Percentiles rank a stretch among this genome's conserved stretches.
Evolutionary conservation across 1,284 basidiomycete genomes (phyloP).

Genomic region (Takashimella koratensis): DNA sequence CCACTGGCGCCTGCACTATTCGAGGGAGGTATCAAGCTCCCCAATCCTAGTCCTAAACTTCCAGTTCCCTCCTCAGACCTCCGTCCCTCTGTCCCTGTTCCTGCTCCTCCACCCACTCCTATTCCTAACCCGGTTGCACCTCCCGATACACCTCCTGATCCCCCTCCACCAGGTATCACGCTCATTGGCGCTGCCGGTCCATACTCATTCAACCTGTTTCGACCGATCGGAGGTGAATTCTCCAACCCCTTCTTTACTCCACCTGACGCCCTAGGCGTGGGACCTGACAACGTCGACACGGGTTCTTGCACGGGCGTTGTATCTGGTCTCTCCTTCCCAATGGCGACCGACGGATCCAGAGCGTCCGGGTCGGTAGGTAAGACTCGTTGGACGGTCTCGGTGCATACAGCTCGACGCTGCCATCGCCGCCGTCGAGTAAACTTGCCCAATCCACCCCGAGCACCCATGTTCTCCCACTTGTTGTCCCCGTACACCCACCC

Average conservation of each 20-base stretch:
- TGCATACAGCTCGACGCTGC: constrained; percentile 74
- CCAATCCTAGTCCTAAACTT: not conserved
- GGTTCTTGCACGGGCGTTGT: not conserved
- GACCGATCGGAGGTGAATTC: no score
- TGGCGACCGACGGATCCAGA: not conserved
- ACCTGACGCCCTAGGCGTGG: not conserved
- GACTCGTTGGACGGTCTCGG: constrained; percentile 61
- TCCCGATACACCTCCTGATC: constrained; percentile 2
- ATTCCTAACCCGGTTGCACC: no score
- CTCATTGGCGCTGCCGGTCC: constrained; percentile 1
- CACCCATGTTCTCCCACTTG: constrained; percentile 81
- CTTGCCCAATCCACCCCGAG: constrained; percentile 81
- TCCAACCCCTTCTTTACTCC: no score
- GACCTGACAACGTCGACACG: not conserved
- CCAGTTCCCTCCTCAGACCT: no score
- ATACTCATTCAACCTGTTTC: no score
- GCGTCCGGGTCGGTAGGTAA: not conserved
- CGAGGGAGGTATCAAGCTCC: constrained; percentile 4
- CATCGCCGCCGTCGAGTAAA: constrained; percentile 79
- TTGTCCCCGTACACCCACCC: constrained; percentile 96
- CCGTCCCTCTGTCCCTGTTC: not conserved
- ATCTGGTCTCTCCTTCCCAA: not conserved
- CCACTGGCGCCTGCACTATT: constrained; percentile 4
- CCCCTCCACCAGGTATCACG: not conserved
- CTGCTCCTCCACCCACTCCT: not conserved